Percentiles rank a stretch among this genome's conserved stretches.
phyloP scores from a whole-genome alignment of 176 grass and related monocot genomes.

The Pontederia paniculata region DNA sequence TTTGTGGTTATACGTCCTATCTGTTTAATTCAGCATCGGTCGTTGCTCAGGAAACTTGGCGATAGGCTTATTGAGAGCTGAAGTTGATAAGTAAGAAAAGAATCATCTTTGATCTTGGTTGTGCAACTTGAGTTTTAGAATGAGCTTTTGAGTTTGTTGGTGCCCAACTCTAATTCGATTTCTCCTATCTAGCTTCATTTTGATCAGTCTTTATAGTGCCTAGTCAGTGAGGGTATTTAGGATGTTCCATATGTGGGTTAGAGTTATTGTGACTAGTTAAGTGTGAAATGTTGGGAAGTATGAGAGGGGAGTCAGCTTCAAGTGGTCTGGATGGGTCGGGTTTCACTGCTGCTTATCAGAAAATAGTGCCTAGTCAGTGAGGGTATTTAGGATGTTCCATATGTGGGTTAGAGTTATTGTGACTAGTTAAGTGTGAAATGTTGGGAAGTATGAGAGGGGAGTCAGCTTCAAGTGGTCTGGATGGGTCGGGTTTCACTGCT shows the following conservation, averaged over 20 bases:
- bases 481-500: constrained; percentile 14
- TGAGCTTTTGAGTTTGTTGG: too few species aligned
- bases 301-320: constrained; percentile 9
- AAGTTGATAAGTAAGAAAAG: too few species aligned
- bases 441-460: constrained; percentile 24
- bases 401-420: too few species aligned
- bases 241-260: neutral
- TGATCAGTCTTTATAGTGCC: neutral
- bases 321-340: constrained; percentile 9
- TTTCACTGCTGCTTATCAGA: constrained; percentile 4
- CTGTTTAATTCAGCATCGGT: too few species aligned
- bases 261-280: constrained; percentile 3
- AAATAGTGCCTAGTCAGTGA: too few species aligned
- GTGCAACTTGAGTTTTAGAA: too few species aligned
- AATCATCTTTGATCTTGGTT: too few species aligned
- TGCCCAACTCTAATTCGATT: too few species aligned
- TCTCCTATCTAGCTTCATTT: neutral
- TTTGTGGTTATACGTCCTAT: too few species aligned
- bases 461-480: constrained; percentile 12
- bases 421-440: constrained; percentile 30
- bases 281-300: constrained; percentile 30
- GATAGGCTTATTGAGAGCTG: too few species aligned
- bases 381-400: too few species aligned
- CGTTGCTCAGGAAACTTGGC: too few species aligned
- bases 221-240: neutral